Base-by-base conservation (phyloP, 2,329 filamentous ascomycete genomes). In the Talaromyces sp. region DNA sequence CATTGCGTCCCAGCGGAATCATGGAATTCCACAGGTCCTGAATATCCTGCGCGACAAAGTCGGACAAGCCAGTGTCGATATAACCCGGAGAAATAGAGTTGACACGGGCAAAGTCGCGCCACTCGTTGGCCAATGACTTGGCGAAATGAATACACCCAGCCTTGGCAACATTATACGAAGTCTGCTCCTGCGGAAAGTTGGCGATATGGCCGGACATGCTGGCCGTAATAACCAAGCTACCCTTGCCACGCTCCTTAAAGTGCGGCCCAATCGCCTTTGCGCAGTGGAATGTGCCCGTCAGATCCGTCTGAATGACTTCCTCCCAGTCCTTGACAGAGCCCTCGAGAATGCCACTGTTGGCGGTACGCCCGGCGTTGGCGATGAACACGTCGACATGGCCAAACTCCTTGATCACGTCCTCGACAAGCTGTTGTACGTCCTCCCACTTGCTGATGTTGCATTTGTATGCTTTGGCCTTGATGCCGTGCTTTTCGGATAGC, bases 251-350 rank as follows among this genome's bases (percentile, higher is more conserved):
- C 77, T 87, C 78, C 76, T 86, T 86, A 83, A 88, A 89, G 77
- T 95, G 89, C 60, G 88, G 84, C 36, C 92, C 93, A n/a, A 91
- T 90, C 23, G 91, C 91, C 80, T 94, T 91, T 30, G 92, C 91
- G 65, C 91, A 96, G 84, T 93, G 86, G 78, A 92, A 91, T 31
- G 84, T 87, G 12, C 92, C 93, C n/a, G 87, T 95, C 68, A 96
- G 83, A 76, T 97, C 96, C 70, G 94, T 88, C 69, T 89, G 85
- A 75, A 96, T 83, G 81, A 96, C 91, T 75, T 87, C 85, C 73
- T 92, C 87, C 72, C 87, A 86, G 72, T 91, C 89, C 71, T 88
- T 82, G 27, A 89, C 86, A 28, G 85, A 84, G 72, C 86, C 86
- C 65, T 91, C 89, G 56, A 91, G 80, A 70, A 91, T 82, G 62